These are phyloP conservation scores for Spencermartinsiella europaea DNA, from an alignment of 805 yeast species.

Conservation along the genomic window DNA sequence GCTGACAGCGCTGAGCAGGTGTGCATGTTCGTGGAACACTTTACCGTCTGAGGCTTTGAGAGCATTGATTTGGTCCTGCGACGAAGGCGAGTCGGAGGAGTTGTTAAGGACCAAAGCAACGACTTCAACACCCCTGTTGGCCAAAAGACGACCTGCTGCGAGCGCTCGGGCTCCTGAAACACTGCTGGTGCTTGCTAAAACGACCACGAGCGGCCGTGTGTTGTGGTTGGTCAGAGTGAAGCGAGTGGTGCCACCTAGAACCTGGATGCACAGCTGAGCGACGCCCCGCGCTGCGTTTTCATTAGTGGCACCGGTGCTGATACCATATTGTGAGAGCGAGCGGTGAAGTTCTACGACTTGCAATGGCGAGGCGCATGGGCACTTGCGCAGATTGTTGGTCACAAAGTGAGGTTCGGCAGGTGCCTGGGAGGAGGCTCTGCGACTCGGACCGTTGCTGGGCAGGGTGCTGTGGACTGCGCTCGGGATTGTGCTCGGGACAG, in stretches of 20 bases:
- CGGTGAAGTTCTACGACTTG: slow-evolving; percentile 76
- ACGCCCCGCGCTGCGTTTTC: slow-evolving; percentile 71
- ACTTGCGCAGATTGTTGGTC: slow-evolving; percentile 10
- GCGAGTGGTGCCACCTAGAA: slow-evolving; percentile 67
- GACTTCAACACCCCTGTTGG: slow-evolving; percentile 68
- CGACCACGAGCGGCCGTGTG: slow-evolving; percentile 68
- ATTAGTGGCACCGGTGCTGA: slow-evolving; percentile 41
- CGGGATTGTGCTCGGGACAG: too few species aligned
- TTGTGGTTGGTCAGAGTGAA: slow-evolving; percentile 65
- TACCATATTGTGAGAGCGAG: slow-evolving; percentile 47
- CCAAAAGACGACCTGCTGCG: slow-evolving; percentile 72
- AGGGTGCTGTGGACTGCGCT: neutral
- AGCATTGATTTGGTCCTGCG: slow-evolving; percentile 42
- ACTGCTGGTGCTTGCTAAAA: slow-evolving; percentile 62
- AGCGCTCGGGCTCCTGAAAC: slow-evolving; percentile 70
- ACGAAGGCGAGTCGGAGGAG: too few species aligned
- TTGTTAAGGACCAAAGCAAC: slow-evolving; percentile 46
- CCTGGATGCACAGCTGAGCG: slow-evolving; percentile 50
- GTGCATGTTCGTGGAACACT: slow-evolving; percentile 33
- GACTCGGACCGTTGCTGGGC: neutral
- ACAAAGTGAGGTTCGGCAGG: neutral
- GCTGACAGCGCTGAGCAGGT: slow-evolving; percentile 30
- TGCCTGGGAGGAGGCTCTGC: neutral
- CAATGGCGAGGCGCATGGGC: slow-evolving; percentile 57
- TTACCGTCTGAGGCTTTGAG: slow-evolving; percentile 66